Conservation (phyloP, 2,329 filamentous ascomycete genomes). For the Xylariales sp. region DNA sequence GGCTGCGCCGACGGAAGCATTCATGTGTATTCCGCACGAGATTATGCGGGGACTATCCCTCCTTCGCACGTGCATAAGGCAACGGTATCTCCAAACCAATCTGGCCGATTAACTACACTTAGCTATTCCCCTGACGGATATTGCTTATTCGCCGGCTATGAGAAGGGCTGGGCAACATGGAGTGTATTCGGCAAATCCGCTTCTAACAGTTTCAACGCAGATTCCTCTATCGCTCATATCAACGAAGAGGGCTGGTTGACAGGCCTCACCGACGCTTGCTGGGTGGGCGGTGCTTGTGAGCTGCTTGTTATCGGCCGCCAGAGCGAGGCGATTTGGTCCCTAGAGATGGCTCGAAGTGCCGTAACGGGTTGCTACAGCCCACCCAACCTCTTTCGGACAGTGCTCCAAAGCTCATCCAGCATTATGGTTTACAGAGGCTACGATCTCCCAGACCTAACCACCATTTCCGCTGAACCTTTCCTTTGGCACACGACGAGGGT, state of each 20-base stretch:
- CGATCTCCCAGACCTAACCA: constrained; percentile 88
- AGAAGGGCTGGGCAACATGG: constrained; percentile 94
- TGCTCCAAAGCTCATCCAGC: constrained; percentile 87
- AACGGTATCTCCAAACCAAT: constrained; percentile 73
- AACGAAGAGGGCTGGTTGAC: constrained; percentile 88
- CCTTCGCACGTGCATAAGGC: constrained; percentile 81
- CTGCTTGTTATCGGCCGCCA: constrained; percentile 77
- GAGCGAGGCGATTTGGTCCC: constrained; percentile 83
- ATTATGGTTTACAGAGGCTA: constrained; percentile 95
- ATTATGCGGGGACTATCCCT: constrained; percentile 93
- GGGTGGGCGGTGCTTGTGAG: constrained; percentile 90
- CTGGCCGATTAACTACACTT: constrained; percentile 79
- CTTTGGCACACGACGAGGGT: constrained; percentile 96
- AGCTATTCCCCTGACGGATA: constrained; percentile 95
- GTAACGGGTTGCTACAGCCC: constrained; percentile 91
- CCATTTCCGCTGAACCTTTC: constrained; percentile 90
- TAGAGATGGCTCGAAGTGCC: constrained; percentile 96
- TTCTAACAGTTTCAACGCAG: constrained; percentile 82
- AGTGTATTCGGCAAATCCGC: constrained; percentile 95
- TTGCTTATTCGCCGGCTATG: constrained; percentile 92
- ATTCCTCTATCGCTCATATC: constrained; percentile 69
- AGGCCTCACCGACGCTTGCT: constrained; percentile 80
- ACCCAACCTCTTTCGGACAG: constrained; percentile 87
- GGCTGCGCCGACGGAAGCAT: constrained; percentile 84
- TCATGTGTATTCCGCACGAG: constrained; percentile 89